Evolutionary conservation across 169 alveolate species (phyloP).

Genomic region (Eimeria maxima): DNA sequence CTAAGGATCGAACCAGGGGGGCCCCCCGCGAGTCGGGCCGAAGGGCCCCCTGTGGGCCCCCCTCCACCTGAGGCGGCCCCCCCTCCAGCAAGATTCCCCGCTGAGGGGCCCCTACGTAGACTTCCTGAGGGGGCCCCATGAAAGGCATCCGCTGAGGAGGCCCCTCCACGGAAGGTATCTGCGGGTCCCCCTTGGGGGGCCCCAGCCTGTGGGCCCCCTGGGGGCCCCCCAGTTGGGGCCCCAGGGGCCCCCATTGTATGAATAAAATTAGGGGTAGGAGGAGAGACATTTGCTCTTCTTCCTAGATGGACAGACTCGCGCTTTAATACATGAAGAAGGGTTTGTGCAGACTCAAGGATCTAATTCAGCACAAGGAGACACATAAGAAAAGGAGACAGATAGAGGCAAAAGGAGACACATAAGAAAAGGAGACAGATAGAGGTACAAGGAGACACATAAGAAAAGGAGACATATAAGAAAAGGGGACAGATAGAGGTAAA

Average conservation of each 20-base stretch:
- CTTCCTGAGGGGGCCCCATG: not conserved
- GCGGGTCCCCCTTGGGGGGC: not conserved
- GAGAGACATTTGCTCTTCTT: not conserved
- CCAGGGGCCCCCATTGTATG: too few relatives aligned
- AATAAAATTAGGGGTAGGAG: not conserved
- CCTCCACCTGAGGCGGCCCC: too few relatives aligned
- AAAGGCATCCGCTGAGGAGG: too few relatives aligned
- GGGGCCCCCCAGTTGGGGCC: not conserved
- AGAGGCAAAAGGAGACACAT: not conserved
- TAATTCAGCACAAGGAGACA: conserved; percentile 44
- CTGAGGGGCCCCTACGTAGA: not conserved
- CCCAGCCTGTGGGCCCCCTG: not conserved
- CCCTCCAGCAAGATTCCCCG: too few relatives aligned
- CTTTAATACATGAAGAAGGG: conserved; percentile 95
- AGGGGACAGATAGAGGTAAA: not conserved
- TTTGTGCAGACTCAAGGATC: conserved; percentile 95
- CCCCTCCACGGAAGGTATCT: not conserved
- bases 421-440: not conserved
- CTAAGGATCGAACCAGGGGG: too few relatives aligned
- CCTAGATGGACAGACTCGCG: conserved; percentile 91
- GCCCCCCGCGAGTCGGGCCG: too few relatives aligned
- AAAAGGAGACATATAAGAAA: not conserved
- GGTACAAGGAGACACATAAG: too few relatives aligned
- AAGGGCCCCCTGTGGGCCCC: too few relatives aligned
- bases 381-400: not conserved